phyloP scores from a whole-genome alignment of 805 yeast genomes.

The Priceomyces melissophilus region DNA sequence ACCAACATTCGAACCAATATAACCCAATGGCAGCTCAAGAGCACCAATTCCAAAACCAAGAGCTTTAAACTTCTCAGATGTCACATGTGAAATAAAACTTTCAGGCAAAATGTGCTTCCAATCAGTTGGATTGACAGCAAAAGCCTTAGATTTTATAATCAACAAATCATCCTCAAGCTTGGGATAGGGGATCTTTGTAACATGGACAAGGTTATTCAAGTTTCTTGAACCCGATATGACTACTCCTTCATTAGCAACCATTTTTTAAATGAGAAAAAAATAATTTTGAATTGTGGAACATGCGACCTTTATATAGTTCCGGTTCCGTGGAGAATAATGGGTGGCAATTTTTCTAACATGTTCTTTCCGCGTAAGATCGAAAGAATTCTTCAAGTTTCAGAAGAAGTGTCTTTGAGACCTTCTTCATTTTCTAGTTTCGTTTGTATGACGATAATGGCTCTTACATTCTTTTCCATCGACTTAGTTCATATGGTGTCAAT shows the following conservation, averaged over 20 bases:
- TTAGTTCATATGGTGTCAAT: too few relatives aligned
- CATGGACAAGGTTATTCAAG: conserved; percentile 4
- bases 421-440: too few relatives aligned
- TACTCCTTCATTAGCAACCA: conserved; percentile 8
- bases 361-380: too few relatives aligned
- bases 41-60: conserved; percentile 3
- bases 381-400: too few relatives aligned
- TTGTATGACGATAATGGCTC: too few relatives aligned
- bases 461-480: too few relatives aligned
- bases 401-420: too few relatives aligned
- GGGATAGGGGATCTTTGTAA: conserved; percentile 5
- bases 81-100: conserved; percentile 14
- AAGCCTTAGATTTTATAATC: conserved; percentile 48
- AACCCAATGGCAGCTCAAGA: conserved; percentile 1
- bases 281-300: too few relatives aligned
- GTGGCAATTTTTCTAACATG: too few relatives aligned
- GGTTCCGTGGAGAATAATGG: too few relatives aligned
- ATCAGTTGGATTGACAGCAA: conserved; percentile 64
- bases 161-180: conserved; percentile 27
- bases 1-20: conserved; percentile 4
- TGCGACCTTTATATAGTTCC: too few relatives aligned
- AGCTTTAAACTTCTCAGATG: conserved; percentile 14
- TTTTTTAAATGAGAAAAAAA: neutral
- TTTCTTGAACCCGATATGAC: conserved; percentile 9
- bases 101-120: conserved; percentile 52